Evolutionary conservation across 176 grass and related monocot genomes (phyloP), one percentile per base, ranked within the genome.

Genomic region (Leersia perrieri): DNA sequence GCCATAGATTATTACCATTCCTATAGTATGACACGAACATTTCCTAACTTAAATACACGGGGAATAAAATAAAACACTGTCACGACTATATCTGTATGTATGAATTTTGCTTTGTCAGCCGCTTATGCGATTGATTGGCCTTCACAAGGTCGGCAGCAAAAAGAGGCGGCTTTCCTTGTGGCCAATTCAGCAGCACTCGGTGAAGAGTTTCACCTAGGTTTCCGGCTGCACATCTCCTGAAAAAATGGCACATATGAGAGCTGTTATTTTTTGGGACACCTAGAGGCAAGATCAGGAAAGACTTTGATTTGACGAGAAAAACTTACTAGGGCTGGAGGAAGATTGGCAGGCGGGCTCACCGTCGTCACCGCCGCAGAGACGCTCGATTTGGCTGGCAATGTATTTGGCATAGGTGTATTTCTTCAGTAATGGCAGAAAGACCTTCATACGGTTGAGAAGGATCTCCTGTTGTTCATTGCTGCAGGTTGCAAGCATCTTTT

Each of bases 401-500:
- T 97, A 90, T 30, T 93, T 97, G 68, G 86, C 90, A 7, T 91
- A 97, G 30, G 88, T 93, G 76, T 91, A 97, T 73, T 97, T 97
- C 78, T 68, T 85, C 83, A 93, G 33, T 36, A 86, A 86, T 44
- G 79, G 83, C 55, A 93, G 33, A 62, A 88, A 85, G 70, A 40
- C 26, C 66, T 83, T 97, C 39, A 97, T 83, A 62, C 83, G 88
- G 28, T 65, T 67, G 22, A 97, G 35, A 44, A 97, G 84, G 10
- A 84, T 25, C 7, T 89, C 86, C 66, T 97, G 94, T 26, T 67
- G 70, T 7, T 84, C 82, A 9, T 30, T 81, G 55, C 88, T 81
- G 55, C 88, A 93, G 13, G 77, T 91, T 64, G 86, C 88, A 5
- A 93, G 94, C 65, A 97, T 93, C 76, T 93, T 97, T 68, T 97